These are phyloP conservation scores for Pyrenochaeta sp. DNA, from an alignment of 2,329 filamentous ascomycete species.

Conservation along the genomic window DNA sequence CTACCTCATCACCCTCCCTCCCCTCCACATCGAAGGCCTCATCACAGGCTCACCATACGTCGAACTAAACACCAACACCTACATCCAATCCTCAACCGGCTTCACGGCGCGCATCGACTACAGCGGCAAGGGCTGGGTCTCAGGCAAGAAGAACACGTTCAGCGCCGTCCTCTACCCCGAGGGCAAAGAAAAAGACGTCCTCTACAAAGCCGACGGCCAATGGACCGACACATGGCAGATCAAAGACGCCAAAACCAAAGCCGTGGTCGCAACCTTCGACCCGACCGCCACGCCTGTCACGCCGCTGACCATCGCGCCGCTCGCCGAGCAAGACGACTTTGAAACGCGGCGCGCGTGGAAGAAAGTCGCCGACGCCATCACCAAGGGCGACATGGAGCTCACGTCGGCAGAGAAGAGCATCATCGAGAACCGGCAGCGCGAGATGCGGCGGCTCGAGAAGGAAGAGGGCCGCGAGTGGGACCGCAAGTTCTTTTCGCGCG, in stretches of 20 bases:
- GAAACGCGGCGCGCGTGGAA: conserved; percentile 89
- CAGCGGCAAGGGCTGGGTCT: conserved; percentile 91
- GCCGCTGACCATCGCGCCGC: conserved; percentile 72
- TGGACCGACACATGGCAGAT: conserved; percentile 88
- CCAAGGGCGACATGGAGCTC: conserved; percentile 81
- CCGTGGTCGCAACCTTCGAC: conserved; percentile 54
- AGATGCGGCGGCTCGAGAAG: conserved; percentile 75
- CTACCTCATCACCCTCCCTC: conserved; percentile 90
- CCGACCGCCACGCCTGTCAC: conserved; percentile 62
- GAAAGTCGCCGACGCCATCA: conserved; percentile 82
- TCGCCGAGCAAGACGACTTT: conserved; percentile 83
- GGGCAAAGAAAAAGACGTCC: conserved; percentile 72
- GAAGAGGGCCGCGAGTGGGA: conserved; percentile 81
- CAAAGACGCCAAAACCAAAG: conserved; percentile 66
- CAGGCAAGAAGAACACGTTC: conserved; percentile 94
- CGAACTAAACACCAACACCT: conserved; percentile 84
- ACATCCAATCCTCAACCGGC: conserved; percentile 85
- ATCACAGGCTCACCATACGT: conserved; percentile 88
- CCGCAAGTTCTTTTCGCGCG: conserved; percentile 76
- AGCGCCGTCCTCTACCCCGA: conserved; percentile 75
- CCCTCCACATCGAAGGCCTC: conserved; percentile 91
- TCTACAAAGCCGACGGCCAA: conserved; percentile 86
- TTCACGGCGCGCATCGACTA: conserved; percentile 93
- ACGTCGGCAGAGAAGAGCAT: conserved; percentile 81
- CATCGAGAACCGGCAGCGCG: conserved; percentile 89